These are phyloP conservation scores for Exophiala bonariae DNA, from an alignment of 2,329 filamentous ascomycete genomes.

Conservation along the genomic window DNA sequence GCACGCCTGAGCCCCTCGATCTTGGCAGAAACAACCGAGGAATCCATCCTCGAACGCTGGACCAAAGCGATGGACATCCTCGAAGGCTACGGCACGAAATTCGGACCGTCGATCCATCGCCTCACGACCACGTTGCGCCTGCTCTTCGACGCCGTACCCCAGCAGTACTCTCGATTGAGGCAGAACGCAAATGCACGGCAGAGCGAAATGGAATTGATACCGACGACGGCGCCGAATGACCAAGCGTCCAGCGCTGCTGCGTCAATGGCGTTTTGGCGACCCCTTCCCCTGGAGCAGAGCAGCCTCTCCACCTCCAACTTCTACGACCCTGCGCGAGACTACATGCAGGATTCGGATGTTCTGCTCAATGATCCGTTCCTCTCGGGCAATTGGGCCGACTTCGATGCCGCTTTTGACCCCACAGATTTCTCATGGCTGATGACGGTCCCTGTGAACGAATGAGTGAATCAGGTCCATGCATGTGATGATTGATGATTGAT, in stretches of 20 bases:
- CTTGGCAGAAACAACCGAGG: constrained; percentile 9
- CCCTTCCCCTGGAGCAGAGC: neutral
- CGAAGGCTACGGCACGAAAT: constrained; percentile 5
- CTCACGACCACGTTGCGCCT: constrained; percentile 8
- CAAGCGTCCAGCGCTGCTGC: neutral
- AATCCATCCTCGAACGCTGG: constrained; percentile 11
- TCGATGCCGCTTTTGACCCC: neutral
- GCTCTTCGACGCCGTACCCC: constrained; percentile 12
- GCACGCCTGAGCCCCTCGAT: constrained; percentile 26
- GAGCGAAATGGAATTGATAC: neutral
- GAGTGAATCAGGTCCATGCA: no score
- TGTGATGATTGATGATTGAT: no score
- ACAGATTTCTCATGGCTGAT: neutral
- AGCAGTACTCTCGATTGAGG: neutral
- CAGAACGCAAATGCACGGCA: neutral
- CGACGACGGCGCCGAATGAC: neutral
- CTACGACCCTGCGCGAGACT: neutral
- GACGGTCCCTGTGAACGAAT: neutral
- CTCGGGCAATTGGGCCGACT: neutral
- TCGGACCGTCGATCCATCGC: constrained; percentile 7
- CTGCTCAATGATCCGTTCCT: no score
- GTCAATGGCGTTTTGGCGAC: neutral
- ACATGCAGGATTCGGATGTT: no score
- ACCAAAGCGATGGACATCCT: constrained; percentile 10
- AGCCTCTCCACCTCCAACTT: neutral